Base-by-base conservation (phyloP, 306 rosid genomes). In the Dalbergia cochinchinensis region DNA sequence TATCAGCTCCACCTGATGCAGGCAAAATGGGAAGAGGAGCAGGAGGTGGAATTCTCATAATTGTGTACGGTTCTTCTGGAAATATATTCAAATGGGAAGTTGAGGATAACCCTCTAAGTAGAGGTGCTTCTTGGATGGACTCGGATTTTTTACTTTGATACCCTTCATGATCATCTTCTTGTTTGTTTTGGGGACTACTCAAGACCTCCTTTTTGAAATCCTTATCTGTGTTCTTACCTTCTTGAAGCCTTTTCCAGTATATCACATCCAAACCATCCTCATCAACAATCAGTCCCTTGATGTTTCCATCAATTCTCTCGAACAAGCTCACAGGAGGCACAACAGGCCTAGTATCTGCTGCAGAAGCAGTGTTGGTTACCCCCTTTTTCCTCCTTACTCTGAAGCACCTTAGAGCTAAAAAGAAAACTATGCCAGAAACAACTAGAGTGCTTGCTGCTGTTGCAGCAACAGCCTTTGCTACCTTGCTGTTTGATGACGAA, bases 201-300 rank as follows among this genome's bases (percentile, higher is more conserved):
- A 84, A 61, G 0, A 71, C 78, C 76, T 87, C 92, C 59, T 81
- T 90, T 8, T 19, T 39, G 4, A 83, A 50, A 75, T 73, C 69
- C 62, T 76, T 82, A 22, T 50, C 74, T 4, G 87, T 72, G 50
- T 70, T 86, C 20, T 59, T 90, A 19, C 62, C 88, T 68, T 89
- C 84, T 64, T 64, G 26, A 55, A 93, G 97, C 20, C 84, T 91
- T 76, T 91, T 89, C 99, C 97, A 96, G 72, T 93, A 93, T 75
- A 93, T 61, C 71, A 96, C 99, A 83, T 96, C 99, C 41, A 96
- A 89, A 59, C 99, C 99, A 79, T 88, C 84, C 82, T 93, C 99
- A 82, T 96, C 99, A 59, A 96, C 94, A 71, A 96, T 82, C 37
- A 90, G 73, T 11, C 94, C 97, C 57, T 83, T 92, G 1, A 88